These are phyloP conservation scores for Laetiporus sulphureus DNA, from an alignment of 1,284 basidiomycete species.

Conservation along the genomic window DNA sequence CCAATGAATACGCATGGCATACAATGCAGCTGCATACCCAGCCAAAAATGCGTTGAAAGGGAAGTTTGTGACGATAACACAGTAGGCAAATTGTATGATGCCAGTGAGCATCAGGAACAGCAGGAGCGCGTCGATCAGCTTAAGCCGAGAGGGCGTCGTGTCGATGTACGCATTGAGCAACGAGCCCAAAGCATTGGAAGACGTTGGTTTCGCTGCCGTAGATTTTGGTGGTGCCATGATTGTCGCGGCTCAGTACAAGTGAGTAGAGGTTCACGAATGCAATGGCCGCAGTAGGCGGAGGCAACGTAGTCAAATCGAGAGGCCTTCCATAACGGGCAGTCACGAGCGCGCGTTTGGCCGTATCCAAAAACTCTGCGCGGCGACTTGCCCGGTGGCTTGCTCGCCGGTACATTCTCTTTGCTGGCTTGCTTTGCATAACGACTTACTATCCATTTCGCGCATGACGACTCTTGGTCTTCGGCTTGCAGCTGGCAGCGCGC, in stretches of 20 bases:
- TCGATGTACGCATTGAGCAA: conserved; percentile 76
- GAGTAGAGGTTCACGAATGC: too few species aligned
- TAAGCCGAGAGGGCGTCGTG: conserved; percentile 78
- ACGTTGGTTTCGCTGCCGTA: conserved; percentile 19
- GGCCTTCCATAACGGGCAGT: conserved; percentile 5
- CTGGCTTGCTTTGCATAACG: conserved; percentile 6
- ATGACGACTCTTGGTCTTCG: conserved; percentile 23
- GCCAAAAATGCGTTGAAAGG: conserved; percentile 97
- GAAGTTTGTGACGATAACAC: conserved; percentile 86
- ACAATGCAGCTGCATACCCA: conserved; percentile 54
- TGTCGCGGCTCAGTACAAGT: too few species aligned
- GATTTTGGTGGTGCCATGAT: conserved; percentile 26
- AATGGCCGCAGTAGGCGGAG: conserved; percentile 7
- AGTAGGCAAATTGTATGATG: conserved; percentile 87
- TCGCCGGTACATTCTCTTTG: conserved; percentile 3
- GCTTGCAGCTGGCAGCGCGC: conserved; percentile 18
- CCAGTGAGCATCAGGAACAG: conserved; percentile 91
- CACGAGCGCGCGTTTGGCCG: conserved; percentile 10
- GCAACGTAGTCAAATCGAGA: conserved; percentile 15
- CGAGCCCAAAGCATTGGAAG: conserved; percentile 42
- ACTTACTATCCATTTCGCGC: too few species aligned
- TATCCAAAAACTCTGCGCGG: conserved; percentile 18
- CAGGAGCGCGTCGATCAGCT: conserved; percentile 91
- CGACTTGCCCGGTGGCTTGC: conserved; percentile 9
- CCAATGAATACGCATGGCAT: neutral